Percentiles rank a stretch among this genome's conserved stretches.
These are phyloP conservation scores for Pulveroboletus sp. DNA, from an alignment of 768 basidiomycete genomes.

Conservation along the genomic window DNA sequence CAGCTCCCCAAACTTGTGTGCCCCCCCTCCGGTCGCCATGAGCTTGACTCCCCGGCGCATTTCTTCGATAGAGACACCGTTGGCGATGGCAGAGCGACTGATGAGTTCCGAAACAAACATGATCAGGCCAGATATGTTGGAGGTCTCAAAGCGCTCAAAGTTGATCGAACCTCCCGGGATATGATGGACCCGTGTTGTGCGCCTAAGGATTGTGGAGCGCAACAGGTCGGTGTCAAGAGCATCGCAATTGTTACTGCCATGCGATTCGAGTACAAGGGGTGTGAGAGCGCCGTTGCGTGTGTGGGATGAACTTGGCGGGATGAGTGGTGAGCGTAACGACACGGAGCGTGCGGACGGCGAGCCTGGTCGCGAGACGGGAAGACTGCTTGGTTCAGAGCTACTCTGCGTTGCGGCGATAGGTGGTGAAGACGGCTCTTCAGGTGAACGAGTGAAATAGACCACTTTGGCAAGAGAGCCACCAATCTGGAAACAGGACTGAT, in stretches of 20 bases:
- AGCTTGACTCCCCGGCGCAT: constrained; percentile 94
- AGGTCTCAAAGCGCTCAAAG: constrained; percentile 95
- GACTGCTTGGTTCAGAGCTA: constrained; percentile 42
- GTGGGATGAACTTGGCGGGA: constrained; percentile 28
- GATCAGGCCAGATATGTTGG: constrained; percentile 79
- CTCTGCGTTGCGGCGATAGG: constrained; percentile 59
- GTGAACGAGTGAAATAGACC: constrained; percentile 95
- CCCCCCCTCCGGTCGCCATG: constrained; percentile 97
- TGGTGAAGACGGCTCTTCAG: constrained; percentile 77
- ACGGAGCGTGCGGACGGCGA: constrained; percentile 17
- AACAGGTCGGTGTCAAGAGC: constrained; percentile 41
- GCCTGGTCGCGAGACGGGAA: constrained; percentile 36
- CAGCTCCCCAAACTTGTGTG: constrained; percentile 92
- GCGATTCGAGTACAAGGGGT: constrained; percentile 66
- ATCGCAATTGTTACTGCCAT: constrained; percentile 23
- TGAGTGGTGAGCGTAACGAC: constrained; percentile 17
- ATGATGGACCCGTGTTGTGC: constrained; percentile 54
- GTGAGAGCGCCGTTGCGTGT: constrained; percentile 72
- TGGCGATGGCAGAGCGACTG: constrained; percentile 75
- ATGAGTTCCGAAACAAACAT: constrained; percentile 86
- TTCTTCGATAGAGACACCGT: constrained; percentile 81
- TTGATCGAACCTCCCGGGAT: constrained; percentile 96
- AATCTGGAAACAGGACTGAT: constrained; percentile 49
- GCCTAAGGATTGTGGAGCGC: constrained; percentile 63
- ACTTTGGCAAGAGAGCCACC: constrained; percentile 97